These are phyloP conservation scores for Arabidopsis arenosa DNA, from an alignment of 345 rosid species.

Conservation along the genomic window DNA sequence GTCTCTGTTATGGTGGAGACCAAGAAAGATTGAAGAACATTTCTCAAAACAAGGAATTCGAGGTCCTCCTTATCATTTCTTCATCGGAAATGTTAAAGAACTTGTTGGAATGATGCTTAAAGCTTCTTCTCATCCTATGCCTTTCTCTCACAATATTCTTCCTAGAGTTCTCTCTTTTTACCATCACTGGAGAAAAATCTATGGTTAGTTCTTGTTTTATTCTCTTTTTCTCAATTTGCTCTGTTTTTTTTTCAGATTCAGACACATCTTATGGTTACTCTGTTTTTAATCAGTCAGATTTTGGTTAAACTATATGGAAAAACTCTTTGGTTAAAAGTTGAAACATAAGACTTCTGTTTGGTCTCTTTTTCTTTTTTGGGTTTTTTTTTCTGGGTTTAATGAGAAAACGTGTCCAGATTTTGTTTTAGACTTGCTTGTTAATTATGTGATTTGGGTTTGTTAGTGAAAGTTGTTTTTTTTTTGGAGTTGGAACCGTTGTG, in stretches of 20 bases:
- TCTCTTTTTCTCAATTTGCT: background rate
- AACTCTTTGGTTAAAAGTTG: background rate
- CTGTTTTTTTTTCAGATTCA: conserved; percentile 18
- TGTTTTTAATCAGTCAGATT: conserved; percentile 18
- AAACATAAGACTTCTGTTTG: background rate
- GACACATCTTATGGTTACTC: conserved; percentile 9
- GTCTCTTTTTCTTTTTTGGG: too few species aligned
- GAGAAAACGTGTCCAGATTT: background rate
- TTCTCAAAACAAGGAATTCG: conserved; percentile 94
- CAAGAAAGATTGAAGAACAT: conserved; percentile 87
- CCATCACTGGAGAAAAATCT: conserved; percentile 95
- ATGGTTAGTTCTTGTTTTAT: conserved; percentile 53
- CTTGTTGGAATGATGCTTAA: conserved; percentile 84
- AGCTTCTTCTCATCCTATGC: conserved; percentile 95
- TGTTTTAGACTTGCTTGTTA: background rate
- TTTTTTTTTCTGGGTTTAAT: background rate
- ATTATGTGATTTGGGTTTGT: background rate
- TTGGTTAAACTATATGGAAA: background rate
- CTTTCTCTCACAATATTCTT: conserved; percentile 96
- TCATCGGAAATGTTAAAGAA: conserved; percentile 94
- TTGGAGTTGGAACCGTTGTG: background rate
- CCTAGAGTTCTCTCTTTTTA: conserved; percentile 95
- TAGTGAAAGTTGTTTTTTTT: background rate
- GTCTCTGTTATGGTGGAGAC: conserved; percentile 88
- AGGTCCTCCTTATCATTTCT: conserved; percentile 97